These are phyloP conservation scores for Barbarea vulgaris DNA, from an alignment of 345 rosid species.

Conservation along the genomic window DNA sequence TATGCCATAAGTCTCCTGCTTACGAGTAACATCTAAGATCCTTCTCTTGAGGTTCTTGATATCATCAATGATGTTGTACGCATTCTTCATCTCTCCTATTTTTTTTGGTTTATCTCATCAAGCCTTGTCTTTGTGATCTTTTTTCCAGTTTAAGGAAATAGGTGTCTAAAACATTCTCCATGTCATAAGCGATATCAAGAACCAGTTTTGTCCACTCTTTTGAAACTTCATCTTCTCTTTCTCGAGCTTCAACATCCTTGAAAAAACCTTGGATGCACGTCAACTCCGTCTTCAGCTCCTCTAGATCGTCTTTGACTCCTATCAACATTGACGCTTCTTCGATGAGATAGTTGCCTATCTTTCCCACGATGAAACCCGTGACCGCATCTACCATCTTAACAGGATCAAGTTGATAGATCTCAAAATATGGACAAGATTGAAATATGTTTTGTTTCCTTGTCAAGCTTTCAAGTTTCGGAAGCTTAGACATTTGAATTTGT, in stretches of 20 bases:
- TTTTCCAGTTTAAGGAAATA: neutral
- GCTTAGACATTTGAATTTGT: no score
- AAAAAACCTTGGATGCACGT: conserved; percentile 16
- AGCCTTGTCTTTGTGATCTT: conserved; percentile 14
- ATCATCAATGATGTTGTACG: neutral
- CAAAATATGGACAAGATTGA: neutral
- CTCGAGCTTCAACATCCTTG: conserved; percentile 29
- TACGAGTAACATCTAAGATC: conserved; percentile 22
- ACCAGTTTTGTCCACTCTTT: conserved; percentile 17
- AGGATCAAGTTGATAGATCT: neutral
- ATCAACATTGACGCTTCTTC: conserved; percentile 49
- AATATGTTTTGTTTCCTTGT: neutral
- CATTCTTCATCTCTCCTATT: neutral
- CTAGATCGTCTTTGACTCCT: neutral
- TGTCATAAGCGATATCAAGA: neutral
- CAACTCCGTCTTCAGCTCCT: conserved; percentile 38
- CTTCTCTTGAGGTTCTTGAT: conserved; percentile 9
- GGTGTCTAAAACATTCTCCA: conserved; percentile 2
- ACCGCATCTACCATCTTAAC: conserved; percentile 20
- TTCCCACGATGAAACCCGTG: neutral
- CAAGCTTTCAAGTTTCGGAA: neutral
- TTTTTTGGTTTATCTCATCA: neutral
- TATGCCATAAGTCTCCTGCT: conserved; percentile 22
- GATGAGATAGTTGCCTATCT: conserved; percentile 40
- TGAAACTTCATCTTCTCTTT: conserved; percentile 3